Percentiles rank a stretch among this genome's conserved stretches.
These are phyloP conservation scores for Triticum aestivum DNA, from an alignment of 176 grass and related monocot genomes.

Conservation along the genomic window DNA sequence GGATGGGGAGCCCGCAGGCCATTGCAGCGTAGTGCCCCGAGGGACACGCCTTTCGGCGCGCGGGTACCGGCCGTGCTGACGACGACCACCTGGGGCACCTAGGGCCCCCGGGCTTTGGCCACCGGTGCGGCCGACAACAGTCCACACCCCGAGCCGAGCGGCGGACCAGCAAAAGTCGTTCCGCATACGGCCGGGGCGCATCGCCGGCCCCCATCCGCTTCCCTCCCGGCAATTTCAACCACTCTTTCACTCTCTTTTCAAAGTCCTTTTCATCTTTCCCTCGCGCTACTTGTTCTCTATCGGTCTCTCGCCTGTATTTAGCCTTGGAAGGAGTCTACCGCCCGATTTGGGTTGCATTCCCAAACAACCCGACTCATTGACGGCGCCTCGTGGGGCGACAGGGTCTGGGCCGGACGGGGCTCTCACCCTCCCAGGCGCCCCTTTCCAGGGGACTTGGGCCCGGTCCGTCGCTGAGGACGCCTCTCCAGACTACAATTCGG, in stretches of 20 bases:
- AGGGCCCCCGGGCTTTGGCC: no score
- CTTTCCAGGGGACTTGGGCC: conserved; percentile 43
- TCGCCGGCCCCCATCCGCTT: conserved; percentile 65
- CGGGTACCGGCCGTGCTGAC: no score
- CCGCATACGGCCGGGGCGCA: conserved; percentile 20
- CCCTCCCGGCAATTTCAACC: conserved; percentile 67
- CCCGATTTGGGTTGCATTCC: conserved; percentile 48
- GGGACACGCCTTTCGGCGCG: no score
- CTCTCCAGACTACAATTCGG: conserved; percentile 18
- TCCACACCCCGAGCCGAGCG: no score
- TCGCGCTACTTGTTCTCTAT: conserved; percentile 53
- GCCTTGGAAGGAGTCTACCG: conserved; percentile 47
- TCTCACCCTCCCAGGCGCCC: conserved; percentile 48
- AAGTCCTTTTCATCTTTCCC: conserved; percentile 66
- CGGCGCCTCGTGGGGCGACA: conserved; percentile 55
- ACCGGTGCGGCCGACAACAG: no score
- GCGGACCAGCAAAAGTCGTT: no score
- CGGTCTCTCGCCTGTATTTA: conserved; percentile 51
- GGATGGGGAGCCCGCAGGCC: conserved; percentile 14
- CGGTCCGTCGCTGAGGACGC: conserved; percentile 27
- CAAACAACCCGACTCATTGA: conserved; percentile 36
- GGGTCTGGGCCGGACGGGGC: conserved; percentile 53
- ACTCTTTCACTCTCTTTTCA: conserved; percentile 80
- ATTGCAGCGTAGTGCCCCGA: not conserved
- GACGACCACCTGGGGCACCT: no score